These are phyloP conservation scores for Fusarium oligoseptatum DNA, from an alignment of 2,329 filamentous ascomycete genomes.

Conservation along the genomic window DNA sequence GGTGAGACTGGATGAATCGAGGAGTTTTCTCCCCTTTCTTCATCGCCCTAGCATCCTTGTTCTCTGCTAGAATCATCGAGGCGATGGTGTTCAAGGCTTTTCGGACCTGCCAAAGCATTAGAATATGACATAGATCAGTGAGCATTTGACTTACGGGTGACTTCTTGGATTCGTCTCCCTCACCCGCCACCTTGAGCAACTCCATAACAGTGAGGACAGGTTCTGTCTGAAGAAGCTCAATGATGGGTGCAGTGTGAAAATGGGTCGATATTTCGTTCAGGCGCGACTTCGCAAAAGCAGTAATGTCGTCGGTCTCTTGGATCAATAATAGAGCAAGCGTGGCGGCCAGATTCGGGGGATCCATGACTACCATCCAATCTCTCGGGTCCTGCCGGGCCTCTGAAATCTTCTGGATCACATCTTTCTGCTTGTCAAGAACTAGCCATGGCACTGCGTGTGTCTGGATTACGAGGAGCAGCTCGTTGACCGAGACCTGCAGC, in stretches of 20 bases:
- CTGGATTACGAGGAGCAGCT: slow-evolving; percentile 82
- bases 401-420: slow-evolving; percentile 85
- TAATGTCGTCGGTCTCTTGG: slow-evolving; percentile 69
- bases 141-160: slow-evolving; percentile 63
- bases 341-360: slow-evolving; percentile 67
- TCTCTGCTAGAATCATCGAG: slow-evolving; percentile 55
- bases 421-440: slow-evolving; percentile 80
- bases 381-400: slow-evolving; percentile 80
- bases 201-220: slow-evolving; percentile 83
- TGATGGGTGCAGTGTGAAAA: slow-evolving; percentile 76
- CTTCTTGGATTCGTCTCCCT: slow-evolving; percentile 70
- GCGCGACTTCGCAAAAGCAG: slow-evolving; percentile 76
- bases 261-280: slow-evolving; percentile 77
- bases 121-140: slow-evolving; percentile 9
- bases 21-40: slow-evolving; percentile 72
- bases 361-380: slow-evolving; percentile 67
- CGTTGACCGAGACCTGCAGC: slow-evolving; percentile 79
- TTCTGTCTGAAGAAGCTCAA: slow-evolving; percentile 79
- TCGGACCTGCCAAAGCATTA: slow-evolving; percentile 58
- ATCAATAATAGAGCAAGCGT: slow-evolving; percentile 71
- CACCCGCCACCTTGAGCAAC: slow-evolving; percentile 83
- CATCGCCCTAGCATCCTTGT: slow-evolving; percentile 56
- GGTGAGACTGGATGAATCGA: slow-evolving; percentile 83
- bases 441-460: slow-evolving; percentile 87
- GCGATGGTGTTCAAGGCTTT: slow-evolving; percentile 63